Evolutionary conservation across 2,329 filamentous ascomycete genomes (phyloP), one percentile per base, ranked within the genome.

Genomic region (Fusarium algeriense): DNA sequence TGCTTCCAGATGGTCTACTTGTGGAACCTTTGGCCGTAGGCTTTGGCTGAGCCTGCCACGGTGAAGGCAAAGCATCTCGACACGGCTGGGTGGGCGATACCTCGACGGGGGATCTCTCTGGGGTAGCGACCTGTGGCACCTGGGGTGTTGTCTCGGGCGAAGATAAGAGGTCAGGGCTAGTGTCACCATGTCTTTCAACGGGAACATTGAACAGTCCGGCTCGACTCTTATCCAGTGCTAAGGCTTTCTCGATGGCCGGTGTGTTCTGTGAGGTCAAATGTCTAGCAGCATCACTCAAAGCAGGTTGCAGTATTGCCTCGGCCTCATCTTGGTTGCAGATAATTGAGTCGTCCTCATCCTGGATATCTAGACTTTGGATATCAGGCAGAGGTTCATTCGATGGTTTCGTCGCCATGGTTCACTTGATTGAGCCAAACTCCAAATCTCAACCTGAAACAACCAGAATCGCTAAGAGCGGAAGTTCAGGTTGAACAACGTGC

Each of bases 221-320:
- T 13, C 78, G 76, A 14, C 79, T 57, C 56, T 81, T 80, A 32
- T 87, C 84, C 82, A 90, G 81, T 1, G 86, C 88, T 10, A 86
- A 85, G 19, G 83, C 85, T 78, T 88, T 90, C 76, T 90, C 89
- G 32, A 84, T 83, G 7, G 87, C 87, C 9, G 88, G 86, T 1
- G 87, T 90, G 59, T 81, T 84, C 8, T 84, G 80, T 6, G 86
- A 85, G 15, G 87, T 87, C 41, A 90, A 80, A 49, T 87, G 85
- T 7, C 86, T 87, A 12, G 88, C 89, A 26, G 83, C 82, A 10
- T 84, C 83, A 76, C 88, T 90, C 69, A 91, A 85, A 28, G 88
- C 83, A 5, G 88, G 87, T 75, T 89, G 88, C 53, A 91, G 83
- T 48, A 90, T 84, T 11, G 87, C 88, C 70, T 89, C 87, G 7